Percentiles rank a stretch among this genome's conserved stretches.
These are phyloP conservation scores for Citropsis articulata DNA, from an alignment of 345 rosid genomes.

Conservation along the genomic window DNA sequence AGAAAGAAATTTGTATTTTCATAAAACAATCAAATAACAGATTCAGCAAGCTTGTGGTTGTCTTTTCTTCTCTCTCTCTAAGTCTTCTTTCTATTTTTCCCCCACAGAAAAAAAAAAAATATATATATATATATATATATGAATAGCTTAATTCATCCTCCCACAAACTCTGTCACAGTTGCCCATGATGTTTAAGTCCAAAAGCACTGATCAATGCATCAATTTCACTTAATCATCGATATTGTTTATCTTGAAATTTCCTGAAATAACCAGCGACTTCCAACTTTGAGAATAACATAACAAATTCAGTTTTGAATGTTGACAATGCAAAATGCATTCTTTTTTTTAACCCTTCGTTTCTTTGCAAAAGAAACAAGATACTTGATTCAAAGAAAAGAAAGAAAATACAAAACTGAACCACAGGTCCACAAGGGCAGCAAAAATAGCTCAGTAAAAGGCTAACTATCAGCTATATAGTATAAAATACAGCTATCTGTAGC, in stretches of 20 bases:
- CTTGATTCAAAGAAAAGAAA: not conserved
- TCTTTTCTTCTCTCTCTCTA: not conserved
- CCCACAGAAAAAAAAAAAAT: no score
- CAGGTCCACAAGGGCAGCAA: not conserved
- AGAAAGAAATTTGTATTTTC: not conserved
- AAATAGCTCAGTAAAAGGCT: not conserved
- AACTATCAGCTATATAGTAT: not conserved
- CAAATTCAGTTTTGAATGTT: not conserved
- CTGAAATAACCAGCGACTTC: not conserved
- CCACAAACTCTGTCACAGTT: not conserved
- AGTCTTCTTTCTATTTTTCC: not conserved
- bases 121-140: no score
- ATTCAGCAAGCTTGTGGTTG: conserved; percentile 3
- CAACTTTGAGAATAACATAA: not conserved
- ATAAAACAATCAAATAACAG: conserved; percentile 12
- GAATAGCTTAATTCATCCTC: not conserved
- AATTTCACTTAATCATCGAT: not conserved
- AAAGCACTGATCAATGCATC: not conserved
- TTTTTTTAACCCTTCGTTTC: not conserved
- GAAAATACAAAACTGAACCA: not conserved
- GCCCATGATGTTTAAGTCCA: not conserved
- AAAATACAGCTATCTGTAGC: not conserved
- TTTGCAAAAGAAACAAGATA: not conserved
- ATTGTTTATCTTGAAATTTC: not conserved
- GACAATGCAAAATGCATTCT: not conserved